These are phyloP conservation scores for Climacium dendroides DNA, from an alignment of 225 moss, liverwort and hornwort species.

Conservation along the genomic window DNA sequence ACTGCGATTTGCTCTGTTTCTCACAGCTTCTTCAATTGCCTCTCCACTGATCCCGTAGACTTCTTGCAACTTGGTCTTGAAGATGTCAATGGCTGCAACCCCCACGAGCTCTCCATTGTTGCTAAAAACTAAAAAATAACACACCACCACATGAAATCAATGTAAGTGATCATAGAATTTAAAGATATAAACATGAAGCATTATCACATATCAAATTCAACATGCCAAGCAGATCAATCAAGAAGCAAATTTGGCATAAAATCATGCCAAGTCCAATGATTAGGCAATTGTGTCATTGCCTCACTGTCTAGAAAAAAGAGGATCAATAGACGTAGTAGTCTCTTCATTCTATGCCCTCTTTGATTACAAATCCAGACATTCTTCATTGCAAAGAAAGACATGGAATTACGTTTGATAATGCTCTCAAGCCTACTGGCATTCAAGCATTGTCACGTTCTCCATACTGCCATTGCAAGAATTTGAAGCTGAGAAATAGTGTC, in stretches of 20 bases:
- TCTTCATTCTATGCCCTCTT: not conserved
- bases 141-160: no score
- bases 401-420: no score
- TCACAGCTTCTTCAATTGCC: not conserved
- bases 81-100: not conserved
- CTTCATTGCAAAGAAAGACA: not conserved
- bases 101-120: not conserved
- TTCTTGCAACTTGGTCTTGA: not conserved
- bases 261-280: not conserved
- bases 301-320: not conserved
- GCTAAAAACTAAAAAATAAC: not conserved
- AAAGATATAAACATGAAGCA: not conserved
- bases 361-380: not conserved
- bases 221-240: no score
- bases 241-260: not conserved
- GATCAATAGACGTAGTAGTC: not conserved
- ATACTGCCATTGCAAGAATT: not conserved
- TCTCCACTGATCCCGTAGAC: no score
- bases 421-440: rapidly evolving
- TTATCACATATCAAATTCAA: rapidly evolving
- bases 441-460: not conserved
- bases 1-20: rapidly evolving
- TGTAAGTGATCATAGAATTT: no score
- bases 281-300: not conserved
- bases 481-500: not conserved